Evolutionary conservation across 2,329 filamentous ascomycete species (phyloP).

Genomic region (Colletotrichum tropicicola): DNA sequence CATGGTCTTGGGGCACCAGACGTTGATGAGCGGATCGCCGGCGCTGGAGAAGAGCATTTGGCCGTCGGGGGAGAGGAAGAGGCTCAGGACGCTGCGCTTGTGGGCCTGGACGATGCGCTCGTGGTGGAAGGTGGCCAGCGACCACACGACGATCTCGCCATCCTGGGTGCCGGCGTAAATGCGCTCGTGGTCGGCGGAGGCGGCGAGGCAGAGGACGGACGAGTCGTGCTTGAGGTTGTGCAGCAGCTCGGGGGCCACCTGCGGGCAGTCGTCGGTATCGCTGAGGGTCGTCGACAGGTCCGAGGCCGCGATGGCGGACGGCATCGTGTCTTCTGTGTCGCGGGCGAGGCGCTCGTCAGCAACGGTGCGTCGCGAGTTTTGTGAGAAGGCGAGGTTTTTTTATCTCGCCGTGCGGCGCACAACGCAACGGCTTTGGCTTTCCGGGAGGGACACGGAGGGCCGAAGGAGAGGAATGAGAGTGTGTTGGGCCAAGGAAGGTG

Average conservation of each 20-base stretch:
- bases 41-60: constrained; percentile 89
- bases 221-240: constrained; percentile 81
- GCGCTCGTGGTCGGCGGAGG: constrained; percentile 79
- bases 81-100: constrained; percentile 86
- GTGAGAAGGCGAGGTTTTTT: no score
- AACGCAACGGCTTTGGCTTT: not conserved
- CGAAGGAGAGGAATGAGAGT: not conserved
- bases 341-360: not conserved
- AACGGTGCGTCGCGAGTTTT: not conserved
- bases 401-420: no score
- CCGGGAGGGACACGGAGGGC: not conserved
- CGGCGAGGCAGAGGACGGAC: constrained; percentile 83
- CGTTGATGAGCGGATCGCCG: constrained; percentile 92
- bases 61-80: constrained; percentile 81
- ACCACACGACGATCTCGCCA: constrained; percentile 93
- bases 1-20: constrained; percentile 85
- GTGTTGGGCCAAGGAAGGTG: no score
- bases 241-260: constrained; percentile 66
- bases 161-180: constrained; percentile 94
- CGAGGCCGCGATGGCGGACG: constrained; percentile 24
- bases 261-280: constrained; percentile 36
- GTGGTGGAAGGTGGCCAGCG: constrained; percentile 85
- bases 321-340: constrained; percentile 30
- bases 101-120: constrained; percentile 85
- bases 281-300: constrained; percentile 31